These are phyloP conservation scores for Fraxinus angustifolia DNA, from an alignment of 305 asterid genomes.

Conservation along the genomic window DNA sequence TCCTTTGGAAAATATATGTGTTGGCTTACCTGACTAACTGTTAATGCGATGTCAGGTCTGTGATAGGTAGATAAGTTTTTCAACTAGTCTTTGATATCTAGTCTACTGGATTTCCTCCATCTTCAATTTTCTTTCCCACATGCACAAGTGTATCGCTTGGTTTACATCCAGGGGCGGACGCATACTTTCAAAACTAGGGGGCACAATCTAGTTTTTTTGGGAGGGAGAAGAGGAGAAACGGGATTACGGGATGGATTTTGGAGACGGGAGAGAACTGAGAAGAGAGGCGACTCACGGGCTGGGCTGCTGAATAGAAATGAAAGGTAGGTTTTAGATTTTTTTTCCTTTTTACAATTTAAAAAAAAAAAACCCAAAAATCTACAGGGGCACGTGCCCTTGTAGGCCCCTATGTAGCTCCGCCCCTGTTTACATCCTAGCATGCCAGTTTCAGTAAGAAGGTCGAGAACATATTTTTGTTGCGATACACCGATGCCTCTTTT, in stretches of 20 bases:
- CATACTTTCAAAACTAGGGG: too few species aligned
- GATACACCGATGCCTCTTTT: neutral
- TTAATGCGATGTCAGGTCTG: neutral
- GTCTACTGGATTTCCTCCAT: neutral
- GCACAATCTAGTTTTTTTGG: too few species aligned
- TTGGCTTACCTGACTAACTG: neutral
- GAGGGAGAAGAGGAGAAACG: too few species aligned
- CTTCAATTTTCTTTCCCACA: neutral
- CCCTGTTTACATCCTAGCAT: neutral
- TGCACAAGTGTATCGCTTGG: neutral
- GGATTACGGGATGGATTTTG: too few species aligned
- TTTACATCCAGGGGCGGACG: neutral
- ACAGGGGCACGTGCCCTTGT: too few species aligned
- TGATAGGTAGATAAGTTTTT: neutral
- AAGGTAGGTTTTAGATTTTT: too few species aligned
- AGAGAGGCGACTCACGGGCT: too few species aligned
- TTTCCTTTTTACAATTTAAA: too few species aligned
- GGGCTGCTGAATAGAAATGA: too few species aligned
- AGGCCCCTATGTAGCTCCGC: too few species aligned
- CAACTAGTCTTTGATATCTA: neutral
- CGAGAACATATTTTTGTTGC: neutral
- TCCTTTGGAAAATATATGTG: neutral
- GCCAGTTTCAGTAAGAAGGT: neutral
- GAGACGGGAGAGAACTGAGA: too few species aligned
- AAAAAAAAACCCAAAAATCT: too few species aligned